Evolutionary conservation across 768 basidiomycete species (phyloP).

Genomic region (Mycena chlorophos): DNA sequence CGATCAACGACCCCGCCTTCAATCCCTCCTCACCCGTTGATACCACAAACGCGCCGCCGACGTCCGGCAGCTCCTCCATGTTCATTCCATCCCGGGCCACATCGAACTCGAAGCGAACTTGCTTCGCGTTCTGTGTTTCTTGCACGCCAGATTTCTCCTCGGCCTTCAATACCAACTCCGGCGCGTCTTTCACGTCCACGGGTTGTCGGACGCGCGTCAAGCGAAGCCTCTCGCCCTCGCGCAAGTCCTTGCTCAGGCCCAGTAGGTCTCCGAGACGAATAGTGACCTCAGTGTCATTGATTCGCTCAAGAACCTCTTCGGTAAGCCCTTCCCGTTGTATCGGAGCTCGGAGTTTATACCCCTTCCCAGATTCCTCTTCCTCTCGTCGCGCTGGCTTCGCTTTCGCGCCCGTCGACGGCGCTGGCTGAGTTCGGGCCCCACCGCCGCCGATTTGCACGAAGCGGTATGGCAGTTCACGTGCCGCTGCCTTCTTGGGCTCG

Average conservation of each 20-base stretch:
- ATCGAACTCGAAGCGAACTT: background rate
- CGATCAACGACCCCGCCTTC: slow-evolving; percentile 4
- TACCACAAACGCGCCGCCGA: background rate
- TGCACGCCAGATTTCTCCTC: background rate
- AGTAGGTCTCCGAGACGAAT: slow-evolving; percentile 6
- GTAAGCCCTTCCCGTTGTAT: slow-evolving; percentile 11
- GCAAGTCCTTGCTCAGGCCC: slow-evolving; percentile 9
- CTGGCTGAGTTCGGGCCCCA: slow-evolving; percentile 12
- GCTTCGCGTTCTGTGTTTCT: background rate
- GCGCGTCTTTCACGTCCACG: background rate
- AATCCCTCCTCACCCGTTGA: background rate
- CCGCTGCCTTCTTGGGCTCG: background rate
- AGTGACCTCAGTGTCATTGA: slow-evolving; percentile 11
- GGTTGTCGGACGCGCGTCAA: slow-evolving; percentile 4
- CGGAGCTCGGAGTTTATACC: slow-evolving; percentile 10
- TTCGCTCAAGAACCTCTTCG: slow-evolving; percentile 8
- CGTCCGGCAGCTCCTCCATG: background rate
- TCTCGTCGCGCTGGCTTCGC: background rate
- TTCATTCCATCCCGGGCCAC: background rate
- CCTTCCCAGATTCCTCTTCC: slow-evolving; percentile 2
- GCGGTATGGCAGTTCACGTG: slow-evolving; percentile 7
- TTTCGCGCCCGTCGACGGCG: background rate
- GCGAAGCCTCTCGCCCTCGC: slow-evolving; percentile 5
- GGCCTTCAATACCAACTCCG: background rate
- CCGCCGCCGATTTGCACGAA: slow-evolving; percentile 3